Evolutionary conservation across 805 yeast genomes (phyloP), one percentile per base, ranked within the genome.

Genomic region (Nakazawaea pomicola): DNA sequence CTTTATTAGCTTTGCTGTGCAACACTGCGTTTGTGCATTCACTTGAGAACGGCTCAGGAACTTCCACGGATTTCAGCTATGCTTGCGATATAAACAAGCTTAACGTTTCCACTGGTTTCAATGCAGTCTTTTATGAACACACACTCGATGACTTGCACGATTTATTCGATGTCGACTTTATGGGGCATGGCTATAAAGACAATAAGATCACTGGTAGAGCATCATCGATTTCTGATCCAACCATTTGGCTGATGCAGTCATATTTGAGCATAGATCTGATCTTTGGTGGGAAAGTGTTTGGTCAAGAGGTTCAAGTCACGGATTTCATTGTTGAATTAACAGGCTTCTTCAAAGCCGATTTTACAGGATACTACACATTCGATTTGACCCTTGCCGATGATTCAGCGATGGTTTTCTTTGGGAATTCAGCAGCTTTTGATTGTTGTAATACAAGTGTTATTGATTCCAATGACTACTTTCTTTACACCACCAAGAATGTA

Each of bases 361-460:
- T 41, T 16, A 46, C 57, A 15, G 68, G 68, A 44, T 38, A 49
- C 7, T 64, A 58, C 36, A 40, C 47, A 0, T 49, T 62, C 33
- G 27, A 38, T 11, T 41, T 60, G 14, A 27, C 33, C 6, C 29
- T 29, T 9, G 52, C 55, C 18, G 68, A 62, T 51, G 67, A 64
- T 47, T 47, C 52, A 16, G 60, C 50, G 15, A 56, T 55, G 49
- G 59, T 66, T 33, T 53, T 50, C 35, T 45, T 58, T 38, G 64
- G 64, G 31, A 56, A 56, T 8, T 15, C 15, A 24, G 54, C 50
- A 41, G 61, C 61, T 7, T 56, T 65, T 18, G 55, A 54, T 21
- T 68, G 74, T 49, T 58, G 68, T 50, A 44, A 49, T 24, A 46
- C 53, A 12, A 23, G 10, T 10, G 10, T 23, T 10, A 23, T 10